Conservation (phyloP, 208 protist genomes). For the Crithidia sp. region DNA sequence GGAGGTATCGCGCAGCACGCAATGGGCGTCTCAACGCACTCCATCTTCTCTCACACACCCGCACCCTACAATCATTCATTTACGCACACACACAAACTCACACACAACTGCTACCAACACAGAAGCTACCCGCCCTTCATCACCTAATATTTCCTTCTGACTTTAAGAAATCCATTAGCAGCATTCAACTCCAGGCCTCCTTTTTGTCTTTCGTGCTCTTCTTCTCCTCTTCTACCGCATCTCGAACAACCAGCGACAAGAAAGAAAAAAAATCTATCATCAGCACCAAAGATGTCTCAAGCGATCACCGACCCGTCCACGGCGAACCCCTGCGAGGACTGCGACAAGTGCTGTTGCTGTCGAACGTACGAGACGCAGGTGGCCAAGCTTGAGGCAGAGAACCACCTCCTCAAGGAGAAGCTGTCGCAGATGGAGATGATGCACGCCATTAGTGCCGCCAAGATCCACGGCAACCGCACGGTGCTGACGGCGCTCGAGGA, state of each 20-base stretch:
- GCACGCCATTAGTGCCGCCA: slow-evolving; percentile 55
- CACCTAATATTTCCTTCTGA: too few species aligned
- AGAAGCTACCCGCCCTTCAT: too few species aligned
- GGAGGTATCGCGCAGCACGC: too few species aligned
- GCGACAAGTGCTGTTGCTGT: slow-evolving; percentile 28
- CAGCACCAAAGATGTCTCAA: background rate
- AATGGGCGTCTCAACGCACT: too few species aligned
- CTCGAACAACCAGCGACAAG: too few species aligned
- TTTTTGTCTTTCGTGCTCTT: background rate
- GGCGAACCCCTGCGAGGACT: slow-evolving; percentile 6
- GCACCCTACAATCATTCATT: too few species aligned
- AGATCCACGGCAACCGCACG: slow-evolving; percentile 38
- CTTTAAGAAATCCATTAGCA: too few species aligned
- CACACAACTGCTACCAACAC: background rate
- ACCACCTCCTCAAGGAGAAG: slow-evolving; percentile 52
- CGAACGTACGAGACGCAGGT: slow-evolving; percentile 30
- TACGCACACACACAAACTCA: background rate
- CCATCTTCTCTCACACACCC: too few species aligned
- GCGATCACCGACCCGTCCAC: background rate
- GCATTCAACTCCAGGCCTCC: too few species aligned
- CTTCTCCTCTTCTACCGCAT: background rate
- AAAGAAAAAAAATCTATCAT: too few species aligned
- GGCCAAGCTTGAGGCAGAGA: slow-evolving; percentile 50
- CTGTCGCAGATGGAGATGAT: slow-evolving; percentile 57
- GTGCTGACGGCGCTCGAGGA: slow-evolving; percentile 62